These are phyloP conservation scores for Solanum rostratum DNA, from an alignment of 257 asterid species.

Conservation along the genomic window DNA sequence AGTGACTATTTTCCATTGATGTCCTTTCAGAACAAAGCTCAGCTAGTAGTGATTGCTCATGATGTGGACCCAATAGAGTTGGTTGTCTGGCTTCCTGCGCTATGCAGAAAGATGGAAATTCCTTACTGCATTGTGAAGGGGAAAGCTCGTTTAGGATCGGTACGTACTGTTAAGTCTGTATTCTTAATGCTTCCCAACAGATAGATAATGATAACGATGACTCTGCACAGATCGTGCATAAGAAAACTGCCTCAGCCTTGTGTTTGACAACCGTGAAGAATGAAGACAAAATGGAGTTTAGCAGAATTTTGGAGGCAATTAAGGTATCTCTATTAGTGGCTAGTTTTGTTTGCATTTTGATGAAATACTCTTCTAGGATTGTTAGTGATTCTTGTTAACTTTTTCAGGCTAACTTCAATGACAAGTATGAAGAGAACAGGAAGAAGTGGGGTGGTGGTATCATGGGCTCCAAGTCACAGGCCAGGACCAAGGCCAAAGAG, in stretches of 20 bases:
- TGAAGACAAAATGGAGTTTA: constrained; percentile 33
- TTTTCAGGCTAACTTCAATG: constrained; percentile 36
- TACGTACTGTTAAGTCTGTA: background rate
- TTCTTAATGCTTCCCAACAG: background rate
- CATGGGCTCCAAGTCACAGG: constrained; percentile 40
- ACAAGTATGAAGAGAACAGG: constrained; percentile 27
- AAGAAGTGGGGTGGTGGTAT: constrained; percentile 43
- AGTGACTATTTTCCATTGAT: background rate
- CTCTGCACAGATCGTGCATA: constrained; percentile 15
- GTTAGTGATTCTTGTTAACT: background rate
- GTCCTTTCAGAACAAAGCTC: constrained; percentile 29
- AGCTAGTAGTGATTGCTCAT: constrained; percentile 35
- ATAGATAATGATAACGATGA: background rate
- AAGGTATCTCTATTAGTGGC: constrained; percentile 9
- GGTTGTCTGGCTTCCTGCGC: constrained; percentile 25
- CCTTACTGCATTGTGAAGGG: constrained; percentile 38
- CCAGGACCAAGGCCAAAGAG: constrained; percentile 36
- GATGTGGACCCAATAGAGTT: constrained; percentile 34
- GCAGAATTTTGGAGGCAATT: constrained; percentile 28
- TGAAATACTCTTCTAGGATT: background rate
- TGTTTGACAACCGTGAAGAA: constrained; percentile 34
- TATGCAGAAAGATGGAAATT: constrained; percentile 35
- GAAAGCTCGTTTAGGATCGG: constrained; percentile 20
- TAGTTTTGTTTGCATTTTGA: background rate
- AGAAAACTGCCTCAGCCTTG: constrained; percentile 31